A percentile compares a stretch with the other conserved stretches of the same genome.
Evolutionary conservation across 2,329 filamentous ascomycete species (phyloP).

Genomic region (Ceratocystis cubensis): DNA sequence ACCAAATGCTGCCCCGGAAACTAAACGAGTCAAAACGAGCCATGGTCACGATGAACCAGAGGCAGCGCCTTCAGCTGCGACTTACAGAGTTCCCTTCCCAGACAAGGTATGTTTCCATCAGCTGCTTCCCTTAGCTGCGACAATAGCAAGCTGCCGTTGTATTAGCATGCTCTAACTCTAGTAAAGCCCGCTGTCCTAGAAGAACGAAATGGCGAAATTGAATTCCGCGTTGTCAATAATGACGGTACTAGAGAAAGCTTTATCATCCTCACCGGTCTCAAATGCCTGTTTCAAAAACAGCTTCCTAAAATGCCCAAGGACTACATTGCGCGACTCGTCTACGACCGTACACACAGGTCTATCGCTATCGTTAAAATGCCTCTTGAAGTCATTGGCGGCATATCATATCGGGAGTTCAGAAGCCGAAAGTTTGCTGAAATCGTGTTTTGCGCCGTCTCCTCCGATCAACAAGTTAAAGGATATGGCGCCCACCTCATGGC

Average conservation of each 20-base stretch:
- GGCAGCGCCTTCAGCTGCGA: neutral
- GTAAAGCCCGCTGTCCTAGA: slow-evolving; percentile 72
- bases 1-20: slow-evolving; percentile 3
- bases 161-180: neutral
- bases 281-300: slow-evolving; percentile 97
- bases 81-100: slow-evolving; percentile 2
- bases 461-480: slow-evolving; percentile 95
- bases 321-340: slow-evolving; percentile 93
- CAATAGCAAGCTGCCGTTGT: neutral
- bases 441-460: slow-evolving; percentile 95
- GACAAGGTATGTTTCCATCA: neutral
- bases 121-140: neutral
- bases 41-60: neutral
- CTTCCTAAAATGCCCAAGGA: slow-evolving; percentile 99
- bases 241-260: slow-evolving; percentile 77
- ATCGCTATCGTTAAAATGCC: slow-evolving; percentile 97
- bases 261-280: slow-evolving; percentile 88
- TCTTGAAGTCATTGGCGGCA: slow-evolving; percentile 87
- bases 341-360: slow-evolving; percentile 89
- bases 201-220: slow-evolving; percentile 85
- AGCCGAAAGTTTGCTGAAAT: slow-evolving; percentile 91
- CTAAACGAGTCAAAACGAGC: slow-evolving; percentile 3
- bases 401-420: slow-evolving; percentile 91
- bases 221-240: slow-evolving; percentile 97
- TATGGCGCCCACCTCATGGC: slow-evolving; percentile 98